Evolutionary conservation across 192 early-diverging fungal species (phyloP).

Genomic region (Jimgerdemannia lactiflua): DNA sequence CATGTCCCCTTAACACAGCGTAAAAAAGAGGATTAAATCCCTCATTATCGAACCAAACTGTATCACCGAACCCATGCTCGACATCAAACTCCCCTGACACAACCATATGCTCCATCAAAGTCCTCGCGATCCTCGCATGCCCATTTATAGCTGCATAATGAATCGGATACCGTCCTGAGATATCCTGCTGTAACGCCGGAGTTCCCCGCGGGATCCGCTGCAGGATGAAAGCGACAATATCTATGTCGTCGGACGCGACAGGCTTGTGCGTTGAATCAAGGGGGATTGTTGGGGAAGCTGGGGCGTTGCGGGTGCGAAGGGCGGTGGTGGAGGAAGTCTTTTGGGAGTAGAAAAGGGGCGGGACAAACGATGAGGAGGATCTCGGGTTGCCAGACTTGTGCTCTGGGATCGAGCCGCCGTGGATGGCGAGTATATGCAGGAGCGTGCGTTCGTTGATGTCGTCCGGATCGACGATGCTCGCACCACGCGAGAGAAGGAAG

Average conservation of each 20-base stretch:
- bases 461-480: constrained; percentile 25
- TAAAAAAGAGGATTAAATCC: constrained; percentile 64
- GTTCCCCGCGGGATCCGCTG: constrained; percentile 20
- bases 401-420: constrained; percentile 34
- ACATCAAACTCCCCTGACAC: constrained; percentile 27
- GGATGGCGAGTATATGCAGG: constrained; percentile 50
- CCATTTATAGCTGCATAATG: constrained; percentile 62
- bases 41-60: constrained; percentile 62
- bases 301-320: neutral
- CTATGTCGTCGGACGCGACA: constrained; percentile 20
- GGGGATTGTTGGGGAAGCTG: neutral
- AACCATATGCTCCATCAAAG: constrained; percentile 45
- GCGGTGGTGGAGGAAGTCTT: neutral
- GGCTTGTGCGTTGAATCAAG: neutral
- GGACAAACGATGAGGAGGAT: constrained; percentile 11
- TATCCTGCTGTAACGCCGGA: constrained; percentile 41
- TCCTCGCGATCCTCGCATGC: constrained; percentile 35
- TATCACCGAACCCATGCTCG: constrained; percentile 27
- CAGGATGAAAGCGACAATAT: constrained; percentile 36
- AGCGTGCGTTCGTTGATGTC: constrained; percentile 63
- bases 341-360: neutral
- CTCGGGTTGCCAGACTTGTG: constrained; percentile 5
- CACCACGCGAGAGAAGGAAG: constrained; percentile 29
- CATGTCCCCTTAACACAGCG: constrained; percentile 51
- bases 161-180: constrained; percentile 55